Conservation (phyloP, 176 grass and related monocot genomes). For the Luzula sylvatica region DNA sequence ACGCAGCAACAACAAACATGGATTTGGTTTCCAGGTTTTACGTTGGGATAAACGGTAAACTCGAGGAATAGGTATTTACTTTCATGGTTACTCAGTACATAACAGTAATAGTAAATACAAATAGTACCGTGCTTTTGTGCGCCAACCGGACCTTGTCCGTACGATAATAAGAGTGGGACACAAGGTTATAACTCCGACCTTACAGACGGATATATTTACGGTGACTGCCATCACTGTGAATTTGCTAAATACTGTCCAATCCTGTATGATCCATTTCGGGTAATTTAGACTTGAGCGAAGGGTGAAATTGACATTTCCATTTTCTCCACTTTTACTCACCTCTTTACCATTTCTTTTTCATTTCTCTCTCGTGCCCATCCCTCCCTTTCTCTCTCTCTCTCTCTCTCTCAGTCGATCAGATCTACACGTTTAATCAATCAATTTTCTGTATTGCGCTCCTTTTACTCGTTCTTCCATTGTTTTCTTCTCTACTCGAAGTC, state of each 20-base stretch:
- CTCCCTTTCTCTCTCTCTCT: neutral
- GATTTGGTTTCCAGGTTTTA: too few species aligned
- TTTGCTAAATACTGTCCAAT: too few species aligned
- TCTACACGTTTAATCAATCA: conserved; percentile 3
- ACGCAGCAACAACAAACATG: too few species aligned
- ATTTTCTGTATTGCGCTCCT: neutral
- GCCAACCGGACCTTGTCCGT: conserved; percentile 12
- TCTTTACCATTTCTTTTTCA: neutral
- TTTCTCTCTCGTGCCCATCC: neutral
- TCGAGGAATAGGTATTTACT: too few species aligned
- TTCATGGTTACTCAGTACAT: too few species aligned
- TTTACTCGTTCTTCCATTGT: neutral
- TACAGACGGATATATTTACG: conserved; percentile 25
- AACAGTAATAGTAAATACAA: too few species aligned
- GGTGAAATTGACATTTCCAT: conserved; percentile 12
- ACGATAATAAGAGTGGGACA: conserved; percentile 26
- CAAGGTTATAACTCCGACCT: conserved; percentile 2
- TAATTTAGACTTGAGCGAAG: neutral
- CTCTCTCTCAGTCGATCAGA: conserved; percentile 6
- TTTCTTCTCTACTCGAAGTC: neutral
- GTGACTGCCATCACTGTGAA: conserved; percentile 17
- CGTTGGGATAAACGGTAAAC: too few species aligned
- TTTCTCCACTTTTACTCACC: neutral
- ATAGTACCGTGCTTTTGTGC: conserved; percentile 19
- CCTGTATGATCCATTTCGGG: neutral